Base-by-base conservation (phyloP, 306 rosid species). In the Arachis hypogaea region DNA sequence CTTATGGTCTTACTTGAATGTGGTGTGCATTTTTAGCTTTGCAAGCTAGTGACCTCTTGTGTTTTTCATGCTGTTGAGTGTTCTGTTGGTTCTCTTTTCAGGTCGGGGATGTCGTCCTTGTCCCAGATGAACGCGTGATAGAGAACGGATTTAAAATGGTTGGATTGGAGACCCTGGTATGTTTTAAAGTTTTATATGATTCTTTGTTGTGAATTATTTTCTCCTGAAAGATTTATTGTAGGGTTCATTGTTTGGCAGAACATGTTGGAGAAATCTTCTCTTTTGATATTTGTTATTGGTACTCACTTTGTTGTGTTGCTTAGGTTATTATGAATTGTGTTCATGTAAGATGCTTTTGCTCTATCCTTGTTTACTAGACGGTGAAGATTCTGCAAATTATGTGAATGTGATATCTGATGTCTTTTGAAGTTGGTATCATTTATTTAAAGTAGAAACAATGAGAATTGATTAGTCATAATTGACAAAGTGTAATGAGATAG, bases 81-180 rank as follows among this genome's bases (percentile, higher is more conserved):
- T 69, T 80, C 38, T 61, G 63, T 43, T 42, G 81, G 72, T 61
- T 71, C 42, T 29, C 63, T 66, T 80, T 78, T 82, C 80, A 94
- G 99, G 96, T 89, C 75, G 99, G 99, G 58, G 99, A 94, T 82
- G 96, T 94, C 71, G 82, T 94, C 44, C 99, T 94, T 74, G 90
- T 91, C 47, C 86, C 78, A 59, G 95, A 94, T 78, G 99, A 92
- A 85, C 67, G 88, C 75, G 93, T 92, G 11, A 73, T 87, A 46
- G 90, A 92, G 61, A 79, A 85, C 60, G 95, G 84, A 55, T 88
- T 78, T 82, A 88, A 81, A 83, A 92, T 88, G 87, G 66, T 69
- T 89, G 96, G 99, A 67, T 74, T 94, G 72, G 96, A 94, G 73
- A 94, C 95, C 12, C 81, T 94, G 95, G 98, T 94, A 83, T 71